A percentile compares a stretch with the other conserved stretches of the same genome.
Evolutionary conservation across 2,329 filamentous ascomycete species (phyloP).

Genomic region (Chalaropsis ovoidea): DNA sequence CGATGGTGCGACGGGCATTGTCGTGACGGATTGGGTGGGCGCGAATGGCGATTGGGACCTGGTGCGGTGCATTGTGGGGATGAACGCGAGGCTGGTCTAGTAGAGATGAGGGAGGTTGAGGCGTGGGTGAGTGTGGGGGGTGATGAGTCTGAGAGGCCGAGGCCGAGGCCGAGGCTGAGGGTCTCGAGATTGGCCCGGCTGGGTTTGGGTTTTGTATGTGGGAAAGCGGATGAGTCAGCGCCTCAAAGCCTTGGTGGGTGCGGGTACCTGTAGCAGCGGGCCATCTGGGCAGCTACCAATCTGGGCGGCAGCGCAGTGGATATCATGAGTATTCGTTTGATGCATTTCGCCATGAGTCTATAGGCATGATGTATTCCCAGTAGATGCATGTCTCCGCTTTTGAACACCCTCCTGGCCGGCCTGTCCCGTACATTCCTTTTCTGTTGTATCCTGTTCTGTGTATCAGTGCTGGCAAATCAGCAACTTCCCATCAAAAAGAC

Average conservation of each 20-base stretch:
- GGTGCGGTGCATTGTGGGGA: slow-evolving; percentile 73
- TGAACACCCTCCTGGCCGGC: slow-evolving; percentile 12
- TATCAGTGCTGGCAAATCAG: not conserved
- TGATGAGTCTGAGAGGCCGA: too few relatives aligned
- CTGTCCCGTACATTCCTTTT: slow-evolving; percentile 2
- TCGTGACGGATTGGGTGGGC: slow-evolving; percentile 92
- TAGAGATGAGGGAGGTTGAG: slow-evolving; percentile 28
- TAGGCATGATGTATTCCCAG: slow-evolving; percentile 1
- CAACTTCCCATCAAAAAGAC: not conserved
- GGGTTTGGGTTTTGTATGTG: not conserved
- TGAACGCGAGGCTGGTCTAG: slow-evolving; percentile 63
- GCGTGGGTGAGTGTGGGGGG: not conserved
- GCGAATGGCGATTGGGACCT: slow-evolving; percentile 82
- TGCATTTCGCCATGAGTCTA: not conserved
- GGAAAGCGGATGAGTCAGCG: not conserved
- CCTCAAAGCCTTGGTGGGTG: not conserved
- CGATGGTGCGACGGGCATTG: slow-evolving; percentile 71
- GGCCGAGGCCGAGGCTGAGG: not conserved
- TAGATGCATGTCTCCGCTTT: slow-evolving; percentile 13
- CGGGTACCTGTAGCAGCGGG: not conserved
- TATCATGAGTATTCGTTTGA: not conserved
- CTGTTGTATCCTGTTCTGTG: slow-evolving; percentile 6
- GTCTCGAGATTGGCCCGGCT: not conserved
- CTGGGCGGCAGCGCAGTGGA: not conserved
- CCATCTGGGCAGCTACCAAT: not conserved